Evolutionary conservation across 1,284 basidiomycete genomes (phyloP), one percentile per base, ranked within the genome.

Genomic region (Cutaneotrichosporon cyanovorans): DNA sequence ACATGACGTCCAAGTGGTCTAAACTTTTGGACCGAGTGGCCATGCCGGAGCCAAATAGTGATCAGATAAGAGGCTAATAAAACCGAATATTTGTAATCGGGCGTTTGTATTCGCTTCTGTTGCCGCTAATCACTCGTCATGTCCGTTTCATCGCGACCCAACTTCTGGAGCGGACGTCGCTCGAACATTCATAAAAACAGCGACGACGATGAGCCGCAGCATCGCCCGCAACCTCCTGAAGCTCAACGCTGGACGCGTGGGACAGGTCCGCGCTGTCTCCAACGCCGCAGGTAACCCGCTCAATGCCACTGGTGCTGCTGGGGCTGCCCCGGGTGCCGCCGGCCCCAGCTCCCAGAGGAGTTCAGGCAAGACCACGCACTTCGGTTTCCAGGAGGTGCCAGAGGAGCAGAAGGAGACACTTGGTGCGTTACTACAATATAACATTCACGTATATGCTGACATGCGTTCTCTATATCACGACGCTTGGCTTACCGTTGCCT

Each of bases 321-420:
- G 20, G 9, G 36, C 36, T 19, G 18, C 36, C 7, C 32, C 32
- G 9, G 11, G 9, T 8, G 11, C 32, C 11, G 8, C 28, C 15
- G 31, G 16, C 32, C 42, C 19, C 15, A n/a, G 10, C 28, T 33
- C 14, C 5, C 36, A 14, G 40, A 34, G 20, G 23, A 37, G 11
- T 14, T 36, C 20, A 7, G 39, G 44, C 10, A 69, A 65, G 49
- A 86, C 82, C 3, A 79, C 89, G 1, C 92, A 93, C 43, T 96
- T 96, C 66, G 91, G 91, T n/a, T 95, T 89, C 78, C 80, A 78
- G 72, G 85, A 82, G 5, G 81, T 96, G 11, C 82, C 83, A 21
- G 83, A 87, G 68, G 81, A 84, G 39, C 71, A 78, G 37, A 95
- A 80, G 62, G 77, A 79, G 63, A 68, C 68, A 1, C 64, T 80